phyloP scores from a whole-genome alignment of 257 asterid species.

The Knoxia roxburghii region DNA sequence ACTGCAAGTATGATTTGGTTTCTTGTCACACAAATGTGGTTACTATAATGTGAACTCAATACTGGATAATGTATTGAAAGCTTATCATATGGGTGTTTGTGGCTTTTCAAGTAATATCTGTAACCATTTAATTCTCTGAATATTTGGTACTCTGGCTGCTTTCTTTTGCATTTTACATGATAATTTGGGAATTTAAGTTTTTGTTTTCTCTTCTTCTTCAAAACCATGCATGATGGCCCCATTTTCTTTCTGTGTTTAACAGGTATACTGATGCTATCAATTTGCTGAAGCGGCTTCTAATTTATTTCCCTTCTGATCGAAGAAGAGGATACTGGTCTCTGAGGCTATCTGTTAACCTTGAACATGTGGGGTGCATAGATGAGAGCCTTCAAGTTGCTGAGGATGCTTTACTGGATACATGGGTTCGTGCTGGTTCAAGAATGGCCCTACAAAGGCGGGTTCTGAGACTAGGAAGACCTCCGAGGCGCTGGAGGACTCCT shows the following conservation, averaged over 20 bases:
- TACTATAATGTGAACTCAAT: not conserved
- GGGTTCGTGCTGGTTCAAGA: conserved; percentile 94
- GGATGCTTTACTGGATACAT: conserved; percentile 68
- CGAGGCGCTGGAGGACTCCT: conserved; percentile 93
- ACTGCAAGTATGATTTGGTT: not conserved
- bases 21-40: not conserved
- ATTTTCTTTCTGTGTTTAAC: conserved; percentile 35
- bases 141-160: conserved; percentile 1
- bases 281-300: conserved; percentile 61
- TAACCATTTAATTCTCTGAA: not conserved
- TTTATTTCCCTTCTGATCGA: conserved; percentile 51
- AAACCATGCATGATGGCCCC: conserved; percentile 2
- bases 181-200: not conserved
- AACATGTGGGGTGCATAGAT: conserved; percentile 66
- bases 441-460: conserved; percentile 80
- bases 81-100: not conserved
- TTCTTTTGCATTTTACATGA: not conserved
- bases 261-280: conserved; percentile 73
- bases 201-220: not conserved
- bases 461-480: conserved; percentile 88
- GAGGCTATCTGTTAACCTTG: conserved; percentile 84
- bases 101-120: not conserved
- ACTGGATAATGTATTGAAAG: not conserved
- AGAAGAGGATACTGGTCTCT: conserved; percentile 94
- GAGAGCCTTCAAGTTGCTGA: conserved; percentile 90